A percentile compares a stretch with the other conserved stretches of the same genome.
phyloP scores from a whole-genome alignment of 352 stramenopile genomes.

The Phytopythium helicoides region DNA sequence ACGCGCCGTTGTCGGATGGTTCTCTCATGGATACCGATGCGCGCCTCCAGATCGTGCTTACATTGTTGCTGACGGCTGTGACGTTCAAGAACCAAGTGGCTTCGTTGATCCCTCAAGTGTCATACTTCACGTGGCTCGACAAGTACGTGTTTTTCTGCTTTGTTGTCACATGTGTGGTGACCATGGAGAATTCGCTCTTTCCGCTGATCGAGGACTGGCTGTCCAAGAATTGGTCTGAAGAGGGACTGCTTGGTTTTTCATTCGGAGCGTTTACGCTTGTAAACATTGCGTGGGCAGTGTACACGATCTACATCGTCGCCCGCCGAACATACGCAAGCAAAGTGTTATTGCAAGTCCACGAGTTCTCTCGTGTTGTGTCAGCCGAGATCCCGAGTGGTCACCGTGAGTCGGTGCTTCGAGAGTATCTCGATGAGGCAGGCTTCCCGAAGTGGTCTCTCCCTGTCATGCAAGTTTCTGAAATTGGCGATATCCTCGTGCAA shows the following conservation, averaged over 20 bases:
- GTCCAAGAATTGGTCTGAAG: constrained; percentile 19
- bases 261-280: constrained; percentile 36
- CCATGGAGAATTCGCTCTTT: constrained; percentile 56
- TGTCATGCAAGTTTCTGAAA: constrained; percentile 17
- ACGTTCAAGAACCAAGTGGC: constrained; percentile 65
- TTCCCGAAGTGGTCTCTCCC: constrained; percentile 20
- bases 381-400: constrained; percentile 20
- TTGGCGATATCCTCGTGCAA: constrained; percentile 30
- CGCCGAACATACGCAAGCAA: constrained; percentile 16
- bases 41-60: constrained; percentile 54
- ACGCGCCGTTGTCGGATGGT: constrained; percentile 27
- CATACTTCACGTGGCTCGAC: constrained; percentile 66
- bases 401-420: constrained; percentile 21
- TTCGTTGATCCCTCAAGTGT: constrained; percentile 48
- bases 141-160: constrained; percentile 71
- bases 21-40: constrained; percentile 43
- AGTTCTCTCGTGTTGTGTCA: constrained; percentile 36
- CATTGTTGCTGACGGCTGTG: constrained; percentile 57
- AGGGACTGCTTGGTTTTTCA: constrained; percentile 29
- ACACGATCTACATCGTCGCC: constrained; percentile 27
- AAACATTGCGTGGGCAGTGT: constrained; percentile 32
- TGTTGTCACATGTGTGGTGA: constrained; percentile 44
- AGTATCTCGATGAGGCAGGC: constrained; percentile 15
- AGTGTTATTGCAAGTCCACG: constrained; percentile 30
- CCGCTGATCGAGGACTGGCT: constrained; percentile 26